phyloP scores from a whole-genome alignment of 352 stramenopile species.

The Globisporangium orthogonon region DNA sequence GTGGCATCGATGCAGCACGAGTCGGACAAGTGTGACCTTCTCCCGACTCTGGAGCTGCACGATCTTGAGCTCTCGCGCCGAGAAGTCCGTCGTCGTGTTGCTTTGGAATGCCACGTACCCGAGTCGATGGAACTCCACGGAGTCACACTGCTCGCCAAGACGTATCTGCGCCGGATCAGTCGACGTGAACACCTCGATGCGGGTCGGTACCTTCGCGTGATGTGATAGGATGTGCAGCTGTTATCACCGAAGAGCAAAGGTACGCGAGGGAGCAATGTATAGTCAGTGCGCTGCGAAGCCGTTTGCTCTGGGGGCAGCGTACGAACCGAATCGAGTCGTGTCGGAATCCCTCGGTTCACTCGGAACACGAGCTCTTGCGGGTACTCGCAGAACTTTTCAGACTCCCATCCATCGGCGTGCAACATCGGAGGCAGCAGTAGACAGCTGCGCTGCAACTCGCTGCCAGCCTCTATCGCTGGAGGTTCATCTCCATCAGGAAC shows the following conservation, averaged over 20 bases:
- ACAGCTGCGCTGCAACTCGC: not conserved
- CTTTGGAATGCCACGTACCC: slow-evolving; percentile 33
- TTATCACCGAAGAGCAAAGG: not conserved
- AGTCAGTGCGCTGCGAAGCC: not conserved
- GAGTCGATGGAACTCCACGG: slow-evolving; percentile 24
- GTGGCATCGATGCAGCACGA: slow-evolving; percentile 43
- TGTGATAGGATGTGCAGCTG: slow-evolving; percentile 30
- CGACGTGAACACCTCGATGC: slow-evolving; percentile 41
- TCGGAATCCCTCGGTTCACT: slow-evolving; percentile 23
- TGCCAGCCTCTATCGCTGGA: not conserved
- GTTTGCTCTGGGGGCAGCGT: slow-evolving; percentile 2
- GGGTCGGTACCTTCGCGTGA: slow-evolving; percentile 33
- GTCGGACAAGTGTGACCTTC: slow-evolving; percentile 26
- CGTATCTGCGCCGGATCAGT: not conserved
- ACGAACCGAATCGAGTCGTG: slow-evolving; percentile 13
- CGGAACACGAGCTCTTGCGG: slow-evolving; percentile 49
- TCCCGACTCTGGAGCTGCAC: slow-evolving; percentile 18
- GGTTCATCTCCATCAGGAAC: not conserved
- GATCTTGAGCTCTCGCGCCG: slow-evolving; percentile 44
- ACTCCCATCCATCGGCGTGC: slow-evolving; percentile 25
- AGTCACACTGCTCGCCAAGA: slow-evolving; percentile 1
- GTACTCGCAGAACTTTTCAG: slow-evolving; percentile 58
- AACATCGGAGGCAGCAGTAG: not conserved
- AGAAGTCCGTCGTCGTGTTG: slow-evolving; percentile 17
- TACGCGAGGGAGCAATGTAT: not conserved